Conservation (phyloP, 176 grass and related monocot genomes). For the Bonia amplexicaulis region DNA sequence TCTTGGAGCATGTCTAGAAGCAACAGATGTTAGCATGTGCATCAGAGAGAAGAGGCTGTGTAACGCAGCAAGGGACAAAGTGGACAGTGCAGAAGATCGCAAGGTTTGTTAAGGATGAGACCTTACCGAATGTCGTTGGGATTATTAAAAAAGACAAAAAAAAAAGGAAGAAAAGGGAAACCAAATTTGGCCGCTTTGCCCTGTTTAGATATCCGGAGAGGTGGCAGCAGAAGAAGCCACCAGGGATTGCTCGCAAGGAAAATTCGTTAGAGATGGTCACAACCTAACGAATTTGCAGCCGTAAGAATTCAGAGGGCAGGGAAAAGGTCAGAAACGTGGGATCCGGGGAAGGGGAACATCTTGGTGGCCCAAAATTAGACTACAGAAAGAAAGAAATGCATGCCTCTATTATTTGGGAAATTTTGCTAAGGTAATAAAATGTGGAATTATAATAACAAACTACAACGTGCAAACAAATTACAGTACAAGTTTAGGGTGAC, state of each 20-base stretch:
- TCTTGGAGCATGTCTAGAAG: conserved; percentile 52
- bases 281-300: neutral
- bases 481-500: neutral
- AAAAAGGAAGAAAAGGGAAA: neutral
- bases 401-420: neutral
- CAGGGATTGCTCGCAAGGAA: neutral
- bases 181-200: conserved; percentile 19
- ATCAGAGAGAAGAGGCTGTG: conserved; percentile 25
- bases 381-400: neutral
- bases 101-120: conserved; percentile 21
- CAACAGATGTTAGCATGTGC: conserved; percentile 49
- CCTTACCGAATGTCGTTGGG: conserved; percentile 29
- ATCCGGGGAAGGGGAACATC: conserved; percentile 9
- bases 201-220: conserved; percentile 26
- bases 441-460: neutral
- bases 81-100: conserved; percentile 34
- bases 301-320: neutral
- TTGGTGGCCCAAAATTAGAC: neutral
- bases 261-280: conserved; percentile 2
- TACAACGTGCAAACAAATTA: neutral
- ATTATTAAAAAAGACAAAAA: neutral
- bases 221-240: conserved; percentile 5
- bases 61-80: conserved; percentile 29
- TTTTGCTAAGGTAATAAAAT: neutral
- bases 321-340: neutral